phyloP scores from a whole-genome alignment of 1,139 yeast species.

The Hyphopichia fennica region DNA sequence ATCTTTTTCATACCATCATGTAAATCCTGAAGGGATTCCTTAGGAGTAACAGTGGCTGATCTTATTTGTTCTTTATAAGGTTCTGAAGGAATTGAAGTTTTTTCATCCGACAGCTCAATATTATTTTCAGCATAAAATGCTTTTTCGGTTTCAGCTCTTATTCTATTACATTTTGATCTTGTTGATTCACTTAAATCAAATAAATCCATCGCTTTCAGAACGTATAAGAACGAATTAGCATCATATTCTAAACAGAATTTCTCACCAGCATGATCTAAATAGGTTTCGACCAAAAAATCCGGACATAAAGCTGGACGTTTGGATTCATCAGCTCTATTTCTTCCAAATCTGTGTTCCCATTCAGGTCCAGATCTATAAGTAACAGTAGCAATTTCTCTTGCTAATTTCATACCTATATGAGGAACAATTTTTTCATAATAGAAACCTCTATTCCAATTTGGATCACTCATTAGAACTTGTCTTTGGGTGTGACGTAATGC shows the following conservation, averaged over 20 bases:
- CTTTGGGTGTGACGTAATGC: conserved; percentile 93
- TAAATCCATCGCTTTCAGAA: conserved; percentile 92
- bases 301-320: conserved; percentile 87
- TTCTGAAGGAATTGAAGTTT: conserved; percentile 42
- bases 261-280: conserved; percentile 92
- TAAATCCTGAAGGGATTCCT: conserved; percentile 62
- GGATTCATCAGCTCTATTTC: conserved; percentile 81
- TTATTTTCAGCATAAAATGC: conserved; percentile 13
- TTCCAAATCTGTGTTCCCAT: conserved; percentile 91
- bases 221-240: conserved; percentile 82
- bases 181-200: conserved; percentile 71
- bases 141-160: conserved; percentile 38
- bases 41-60: conserved; percentile 39
- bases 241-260: conserved; percentile 90
- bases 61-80: conserved; percentile 57
- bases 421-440: conserved; percentile 83
- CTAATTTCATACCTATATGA: conserved; percentile 91
- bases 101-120: conserved; percentile 8
- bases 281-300: conserved; percentile 88
- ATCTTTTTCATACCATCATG: conserved; percentile 63
- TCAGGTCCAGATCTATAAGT: conserved; percentile 96
- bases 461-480: conserved; percentile 91
- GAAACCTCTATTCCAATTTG: conserved; percentile 90
- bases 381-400: conserved; percentile 91
- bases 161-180: conserved; percentile 41